Percentiles rank a stretch among this genome's conserved stretches.
phyloP scores from a whole-genome alignment of 768 basidiomycete species.

The Panellus pusillus region DNA sequence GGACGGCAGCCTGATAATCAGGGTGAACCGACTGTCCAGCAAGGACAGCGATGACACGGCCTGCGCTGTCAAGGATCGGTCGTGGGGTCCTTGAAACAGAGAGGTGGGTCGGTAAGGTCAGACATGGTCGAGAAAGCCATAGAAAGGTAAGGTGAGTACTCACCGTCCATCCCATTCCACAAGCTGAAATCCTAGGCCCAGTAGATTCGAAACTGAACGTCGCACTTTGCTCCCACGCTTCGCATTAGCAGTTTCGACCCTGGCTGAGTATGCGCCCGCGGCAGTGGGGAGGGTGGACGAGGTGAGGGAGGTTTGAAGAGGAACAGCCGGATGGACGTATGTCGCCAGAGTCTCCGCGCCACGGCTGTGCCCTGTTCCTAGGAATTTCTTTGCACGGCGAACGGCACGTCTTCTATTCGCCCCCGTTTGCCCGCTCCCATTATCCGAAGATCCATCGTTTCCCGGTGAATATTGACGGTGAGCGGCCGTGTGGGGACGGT shows the following conservation, averaged over 20 bases:
- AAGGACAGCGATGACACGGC: constrained; percentile 3
- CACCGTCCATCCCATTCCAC: constrained; percentile 1
- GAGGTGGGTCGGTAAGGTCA: background rate
- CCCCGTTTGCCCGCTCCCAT: no score
- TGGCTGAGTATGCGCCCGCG: background rate
- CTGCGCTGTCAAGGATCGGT: background rate
- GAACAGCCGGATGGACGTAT: background rate
- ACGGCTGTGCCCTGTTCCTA: background rate
- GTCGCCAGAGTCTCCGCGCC: background rate
- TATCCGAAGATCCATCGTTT: no score
- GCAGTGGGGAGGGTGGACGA: background rate
- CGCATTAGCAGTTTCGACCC: background rate
- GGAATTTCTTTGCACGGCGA: background rate
- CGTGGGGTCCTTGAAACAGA: background rate
- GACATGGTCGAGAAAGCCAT: no score
- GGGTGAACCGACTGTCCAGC: background rate
- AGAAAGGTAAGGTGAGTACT: background rate
- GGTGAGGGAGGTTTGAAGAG: background rate
- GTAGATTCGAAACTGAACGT: background rate
- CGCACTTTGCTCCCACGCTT: constrained; percentile 1
- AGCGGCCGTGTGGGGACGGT: no score
- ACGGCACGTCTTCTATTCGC: background rate
- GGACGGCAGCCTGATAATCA: background rate
- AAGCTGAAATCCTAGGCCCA: constrained; percentile 1
- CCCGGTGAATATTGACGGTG: constrained; percentile 1